These are phyloP conservation scores for Saccharomycopsis fibuligera DNA, from an alignment of 805 yeast genomes.

Conservation along the genomic window DNA sequence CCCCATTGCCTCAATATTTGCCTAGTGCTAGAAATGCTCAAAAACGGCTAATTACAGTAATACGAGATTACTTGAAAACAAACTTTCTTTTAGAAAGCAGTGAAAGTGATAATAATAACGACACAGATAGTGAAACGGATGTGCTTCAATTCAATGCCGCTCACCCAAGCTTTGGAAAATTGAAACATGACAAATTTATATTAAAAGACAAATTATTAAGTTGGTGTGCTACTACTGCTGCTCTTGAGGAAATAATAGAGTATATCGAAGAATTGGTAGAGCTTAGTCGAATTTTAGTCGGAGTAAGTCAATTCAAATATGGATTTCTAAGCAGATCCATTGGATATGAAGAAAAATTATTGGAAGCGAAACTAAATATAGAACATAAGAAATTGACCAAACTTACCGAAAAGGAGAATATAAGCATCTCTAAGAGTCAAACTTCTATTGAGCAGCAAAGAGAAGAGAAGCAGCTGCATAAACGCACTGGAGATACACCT, in stretches of 20 bases:
- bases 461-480: no score
- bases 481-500: no score
- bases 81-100: neutral
- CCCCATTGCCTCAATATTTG: conserved; percentile 44
- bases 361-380: neutral
- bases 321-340: conserved; percentile 46
- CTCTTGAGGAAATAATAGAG: conserved; percentile 43
- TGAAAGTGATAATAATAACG: neutral
- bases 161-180: neutral
- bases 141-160: neutral
- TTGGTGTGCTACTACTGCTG: conserved; percentile 48
- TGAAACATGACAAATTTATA: conserved; percentile 15
- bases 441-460: neutral
- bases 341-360: conserved; percentile 12
- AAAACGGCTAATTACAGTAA: conserved; percentile 37
- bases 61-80: conserved; percentile 30
- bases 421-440: neutral
- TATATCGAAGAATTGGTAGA: conserved; percentile 41
- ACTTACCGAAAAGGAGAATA: neutral
- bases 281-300: conserved; percentile 38
- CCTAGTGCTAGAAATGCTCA: conserved; percentile 46
- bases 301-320: conserved; percentile 43
- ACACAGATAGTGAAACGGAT: neutral
- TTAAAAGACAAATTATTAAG: conserved; percentile 36
- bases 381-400: neutral